Percentiles rank a stretch among this genome's conserved stretches.
Evolutionary conservation across 805 yeast genomes (phyloP).

Genomic region (Huiozyma naganishii): DNA sequence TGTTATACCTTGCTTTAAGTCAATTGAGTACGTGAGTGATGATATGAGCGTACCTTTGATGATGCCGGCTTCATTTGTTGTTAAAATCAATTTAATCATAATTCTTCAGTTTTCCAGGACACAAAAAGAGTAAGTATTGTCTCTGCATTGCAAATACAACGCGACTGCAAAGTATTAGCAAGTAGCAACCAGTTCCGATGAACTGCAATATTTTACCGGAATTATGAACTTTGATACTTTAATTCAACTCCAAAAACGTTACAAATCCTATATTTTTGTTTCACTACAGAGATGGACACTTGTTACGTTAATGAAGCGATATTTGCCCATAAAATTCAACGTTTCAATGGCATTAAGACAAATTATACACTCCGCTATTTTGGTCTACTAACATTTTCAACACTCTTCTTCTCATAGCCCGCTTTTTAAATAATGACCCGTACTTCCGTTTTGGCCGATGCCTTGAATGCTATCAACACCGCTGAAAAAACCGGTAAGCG

Average conservation of each 20-base stretch:
- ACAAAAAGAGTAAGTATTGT: constrained; percentile 3
- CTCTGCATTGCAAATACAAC: too few relatives aligned
- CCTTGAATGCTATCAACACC: constrained; percentile 93
- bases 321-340: neutral
- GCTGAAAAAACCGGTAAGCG: constrained; percentile 99
- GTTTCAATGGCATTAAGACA: neutral
- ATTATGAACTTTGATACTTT: constrained; percentile 11
- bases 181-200: constrained; percentile 5
- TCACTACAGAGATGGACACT: neutral
- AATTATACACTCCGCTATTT: neutral
- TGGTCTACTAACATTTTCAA: neutral
- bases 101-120: too few relatives aligned
- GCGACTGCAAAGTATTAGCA: too few relatives aligned
- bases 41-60: too few relatives aligned
- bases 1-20: too few relatives aligned
- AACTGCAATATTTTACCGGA: constrained; percentile 7
- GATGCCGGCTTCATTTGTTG: too few relatives aligned
- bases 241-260: neutral
- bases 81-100: too few relatives aligned
- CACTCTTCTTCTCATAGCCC: neutral
- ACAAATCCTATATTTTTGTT: neutral
- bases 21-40: too few relatives aligned
- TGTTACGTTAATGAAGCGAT: neutral
- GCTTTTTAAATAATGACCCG: constrained; percentile 63
- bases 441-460: constrained; percentile 96